phyloP scores from a whole-genome alignment of 2,329 filamentous ascomycete species.

The Drechmeria coniospora region DNA sequence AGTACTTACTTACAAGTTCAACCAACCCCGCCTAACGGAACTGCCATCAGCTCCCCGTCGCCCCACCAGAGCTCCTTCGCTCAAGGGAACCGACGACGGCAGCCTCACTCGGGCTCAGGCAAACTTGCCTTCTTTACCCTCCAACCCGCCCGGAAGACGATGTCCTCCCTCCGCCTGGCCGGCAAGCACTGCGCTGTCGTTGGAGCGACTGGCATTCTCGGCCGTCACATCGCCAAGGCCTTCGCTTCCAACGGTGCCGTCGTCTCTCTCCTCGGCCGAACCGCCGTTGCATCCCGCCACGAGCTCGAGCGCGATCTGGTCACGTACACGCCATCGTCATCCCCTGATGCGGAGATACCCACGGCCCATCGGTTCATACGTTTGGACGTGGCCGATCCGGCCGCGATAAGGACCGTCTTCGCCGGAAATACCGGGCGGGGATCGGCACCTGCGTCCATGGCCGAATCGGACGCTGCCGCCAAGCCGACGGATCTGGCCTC shows the following conservation, averaged over 20 bases:
- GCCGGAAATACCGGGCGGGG: not conserved
- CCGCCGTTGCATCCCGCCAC: slow-evolving; percentile 28
- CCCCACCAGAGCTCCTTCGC: slow-evolving; percentile 1
- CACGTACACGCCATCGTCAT: slow-evolving; percentile 8
- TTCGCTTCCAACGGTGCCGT: slow-evolving; percentile 47
- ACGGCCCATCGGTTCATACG: slow-evolving; percentile 17
- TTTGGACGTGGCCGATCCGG: slow-evolving; percentile 15
- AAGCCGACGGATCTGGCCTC: no score
- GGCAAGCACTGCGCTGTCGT: slow-evolving; percentile 46
- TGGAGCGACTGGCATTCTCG: slow-evolving; percentile 57
- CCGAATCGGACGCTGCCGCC: no score
- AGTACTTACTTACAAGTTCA: no score
- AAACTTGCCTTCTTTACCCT: no score
- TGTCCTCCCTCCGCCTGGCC: slow-evolving; percentile 19
- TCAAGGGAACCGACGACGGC: no score
- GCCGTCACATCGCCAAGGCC: slow-evolving; percentile 48
- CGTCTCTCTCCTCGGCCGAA: slow-evolving; percentile 47
- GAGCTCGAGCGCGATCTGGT: slow-evolving; percentile 17
- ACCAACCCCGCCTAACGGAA: no score
- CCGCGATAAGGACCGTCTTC: slow-evolving; percentile 17
- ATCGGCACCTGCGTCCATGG: no score
- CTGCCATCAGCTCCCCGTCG: not conserved
- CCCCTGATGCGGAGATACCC: slow-evolving; percentile 5
- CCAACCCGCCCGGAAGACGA: not conserved
- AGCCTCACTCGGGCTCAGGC: no score